These are phyloP conservation scores for Wickerhamiella slavikovae DNA, from an alignment of 805 yeast genomes.

Conservation along the genomic window DNA sequence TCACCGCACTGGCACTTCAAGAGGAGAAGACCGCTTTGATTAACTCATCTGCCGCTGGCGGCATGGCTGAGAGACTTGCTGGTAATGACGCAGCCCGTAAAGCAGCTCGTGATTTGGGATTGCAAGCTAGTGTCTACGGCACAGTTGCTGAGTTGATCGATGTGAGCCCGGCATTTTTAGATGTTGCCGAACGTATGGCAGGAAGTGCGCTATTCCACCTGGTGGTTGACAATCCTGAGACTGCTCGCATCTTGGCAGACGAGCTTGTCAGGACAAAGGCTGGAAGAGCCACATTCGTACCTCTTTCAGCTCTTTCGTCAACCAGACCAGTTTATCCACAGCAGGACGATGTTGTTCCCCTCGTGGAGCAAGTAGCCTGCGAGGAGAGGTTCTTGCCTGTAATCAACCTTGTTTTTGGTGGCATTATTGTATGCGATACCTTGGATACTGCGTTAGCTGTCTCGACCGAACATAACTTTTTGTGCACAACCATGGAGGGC, in stretches of 20 bases:
- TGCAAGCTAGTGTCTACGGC: conserved; percentile 52
- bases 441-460: conserved; percentile 47
- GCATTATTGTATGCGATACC: conserved; percentile 53
- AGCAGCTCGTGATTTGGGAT: conserved; percentile 37
- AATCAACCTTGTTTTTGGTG: conserved; percentile 61
- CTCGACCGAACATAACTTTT: conserved; percentile 37
- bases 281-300: conserved; percentile 84
- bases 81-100: conserved; percentile 53
- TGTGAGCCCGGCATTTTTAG: conserved; percentile 62
- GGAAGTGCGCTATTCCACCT: conserved; percentile 73
- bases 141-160: conserved; percentile 67
- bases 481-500: conserved; percentile 80
- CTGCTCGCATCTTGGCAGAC: conserved; percentile 62
- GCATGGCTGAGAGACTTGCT: conserved; percentile 1
- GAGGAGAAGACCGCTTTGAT: too few relatives aligned
- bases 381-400: conserved; percentile 41
- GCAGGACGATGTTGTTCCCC: conserved; percentile 54
- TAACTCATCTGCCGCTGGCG: too few relatives aligned
- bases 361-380: conserved; percentile 51
- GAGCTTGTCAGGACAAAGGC: conserved; percentile 41
- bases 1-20: too few relatives aligned
- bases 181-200: conserved; percentile 77
- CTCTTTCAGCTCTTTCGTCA: conserved; percentile 46
- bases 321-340: conserved; percentile 12
- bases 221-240: conserved; percentile 71